Conservation (phyloP, 179 eudicot species). For the Beta corolliflora region DNA sequence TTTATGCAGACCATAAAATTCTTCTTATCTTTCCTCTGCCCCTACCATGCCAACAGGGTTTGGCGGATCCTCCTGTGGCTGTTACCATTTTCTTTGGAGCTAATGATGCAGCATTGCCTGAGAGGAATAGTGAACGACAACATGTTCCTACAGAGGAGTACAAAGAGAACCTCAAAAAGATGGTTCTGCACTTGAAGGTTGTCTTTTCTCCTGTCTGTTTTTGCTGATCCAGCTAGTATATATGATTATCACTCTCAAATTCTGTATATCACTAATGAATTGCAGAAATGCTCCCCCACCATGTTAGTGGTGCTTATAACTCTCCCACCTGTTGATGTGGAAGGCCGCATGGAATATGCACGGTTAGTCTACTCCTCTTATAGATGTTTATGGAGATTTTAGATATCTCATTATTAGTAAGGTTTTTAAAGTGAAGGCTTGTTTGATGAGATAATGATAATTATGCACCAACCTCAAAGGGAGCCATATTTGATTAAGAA, state of each 20-base stretch:
- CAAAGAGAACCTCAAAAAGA: slow-evolving; percentile 74
- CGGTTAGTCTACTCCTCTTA: slow-evolving; percentile 36
- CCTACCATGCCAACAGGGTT: slow-evolving; percentile 36
- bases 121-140: slow-evolving; percentile 67
- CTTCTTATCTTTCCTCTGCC: neutral
- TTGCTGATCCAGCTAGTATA: neutral
- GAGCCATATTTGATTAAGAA: neutral
- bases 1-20: neutral
- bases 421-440: neutral
- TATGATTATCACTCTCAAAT: neutral
- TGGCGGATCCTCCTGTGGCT: slow-evolving; percentile 61
- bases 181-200: slow-evolving; percentile 85
- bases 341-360: slow-evolving; percentile 73
- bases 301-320: slow-evolving; percentile 80
- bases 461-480: neutral
- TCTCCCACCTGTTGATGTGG: slow-evolving; percentile 84
- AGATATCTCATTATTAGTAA: neutral
- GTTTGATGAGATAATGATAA: neutral
- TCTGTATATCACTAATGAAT: neutral
- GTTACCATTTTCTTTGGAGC: slow-evolving; percentile 90
- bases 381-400: neutral
- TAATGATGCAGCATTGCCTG: slow-evolving; percentile 87
- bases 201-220: slow-evolving; percentile 3
- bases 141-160: slow-evolving; percentile 87
- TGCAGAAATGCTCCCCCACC: slow-evolving; percentile 69